phyloP scores from a whole-genome alignment of 805 yeast genomes.

The Yamadazyma kitorensis region DNA sequence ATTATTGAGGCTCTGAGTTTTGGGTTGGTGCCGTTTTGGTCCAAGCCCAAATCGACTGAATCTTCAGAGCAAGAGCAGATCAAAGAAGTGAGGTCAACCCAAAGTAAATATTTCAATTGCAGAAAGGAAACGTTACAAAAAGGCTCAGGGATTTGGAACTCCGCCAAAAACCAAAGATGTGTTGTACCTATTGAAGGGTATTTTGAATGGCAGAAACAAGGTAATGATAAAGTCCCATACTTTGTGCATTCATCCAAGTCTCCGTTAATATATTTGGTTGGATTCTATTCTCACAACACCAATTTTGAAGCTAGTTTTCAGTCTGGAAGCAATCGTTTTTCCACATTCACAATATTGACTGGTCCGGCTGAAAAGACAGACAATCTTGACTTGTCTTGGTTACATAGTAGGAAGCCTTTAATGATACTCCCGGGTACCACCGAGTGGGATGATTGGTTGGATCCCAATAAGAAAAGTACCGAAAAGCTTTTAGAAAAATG shows the following conservation, averaged over 20 bases:
- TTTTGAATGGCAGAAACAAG: constrained; percentile 68
- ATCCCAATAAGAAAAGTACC: constrained; percentile 39
- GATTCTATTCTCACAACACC: constrained; percentile 36
- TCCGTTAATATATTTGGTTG: constrained; percentile 62
- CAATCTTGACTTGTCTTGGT: constrained; percentile 55
- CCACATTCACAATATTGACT: constrained; percentile 68
- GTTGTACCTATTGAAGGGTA: constrained; percentile 80
- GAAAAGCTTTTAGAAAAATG: constrained; percentile 34
- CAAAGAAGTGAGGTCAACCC: constrained; percentile 30
- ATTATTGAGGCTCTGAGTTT: constrained; percentile 61
- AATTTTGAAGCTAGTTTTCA: constrained; percentile 22
- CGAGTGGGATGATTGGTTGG: constrained; percentile 67
- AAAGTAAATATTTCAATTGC: constrained; percentile 68
- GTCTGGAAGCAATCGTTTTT: constrained; percentile 24
- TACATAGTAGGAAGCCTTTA: constrained; percentile 80
- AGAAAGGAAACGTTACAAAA: constrained; percentile 57
- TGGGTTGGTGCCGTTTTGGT: constrained; percentile 77
- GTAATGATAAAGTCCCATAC: constrained; percentile 55
- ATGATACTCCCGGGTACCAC: constrained; percentile 56
- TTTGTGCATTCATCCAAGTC: constrained; percentile 55
- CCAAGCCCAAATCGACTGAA: constrained; percentile 33
- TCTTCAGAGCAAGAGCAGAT: constrained; percentile 20
- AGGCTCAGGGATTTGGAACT: constrained; percentile 56
- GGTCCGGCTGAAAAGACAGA: constrained; percentile 51
- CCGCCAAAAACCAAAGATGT: constrained; percentile 54